These are phyloP conservation scores for Rhamnella rubrinervis DNA, from an alignment of 331 rosid genomes.

Conservation along the genomic window DNA sequence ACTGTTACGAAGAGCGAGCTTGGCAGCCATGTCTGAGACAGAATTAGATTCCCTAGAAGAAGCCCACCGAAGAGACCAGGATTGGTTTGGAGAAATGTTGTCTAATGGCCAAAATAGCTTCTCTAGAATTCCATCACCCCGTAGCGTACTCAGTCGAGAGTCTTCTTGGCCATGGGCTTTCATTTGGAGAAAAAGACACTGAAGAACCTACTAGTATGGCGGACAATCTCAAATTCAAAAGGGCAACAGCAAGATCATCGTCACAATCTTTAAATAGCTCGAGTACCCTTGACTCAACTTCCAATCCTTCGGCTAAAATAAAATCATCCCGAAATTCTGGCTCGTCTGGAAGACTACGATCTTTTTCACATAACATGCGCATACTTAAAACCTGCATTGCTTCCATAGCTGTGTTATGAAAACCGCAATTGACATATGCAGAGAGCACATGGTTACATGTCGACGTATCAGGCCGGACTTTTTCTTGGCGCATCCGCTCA, in stretches of 20 bases:
- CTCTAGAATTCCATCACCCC: not conserved
- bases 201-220: slow-evolving; percentile 54
- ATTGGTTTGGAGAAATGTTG: too few relatives aligned
- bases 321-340: slow-evolving; percentile 29
- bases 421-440: slow-evolving; percentile 57
- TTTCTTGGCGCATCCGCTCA: slow-evolving; percentile 63
- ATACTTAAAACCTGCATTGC: slow-evolving; percentile 82
- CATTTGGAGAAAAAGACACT: slow-evolving; percentile 46
- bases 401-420: slow-evolving; percentile 77
- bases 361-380: slow-evolving; percentile 52
- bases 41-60: too few relatives aligned
- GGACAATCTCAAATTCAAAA: slow-evolving; percentile 79
- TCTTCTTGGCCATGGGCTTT: slow-evolving; percentile 68
- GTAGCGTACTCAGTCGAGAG: slow-evolving; percentile 30
- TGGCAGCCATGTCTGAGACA: too few relatives aligned
- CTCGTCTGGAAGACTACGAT: slow-evolving; percentile 27
- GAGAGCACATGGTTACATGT: slow-evolving; percentile 67
- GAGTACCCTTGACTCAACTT: slow-evolving; percentile 47
- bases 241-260: slow-evolving; percentile 51
- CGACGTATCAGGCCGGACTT: slow-evolving; percentile 53
- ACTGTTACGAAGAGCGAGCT: too few relatives aligned
- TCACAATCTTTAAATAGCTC: slow-evolving; percentile 51
- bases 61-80: too few relatives aligned
- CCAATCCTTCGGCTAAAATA: slow-evolving; percentile 51
- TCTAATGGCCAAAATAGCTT: too few relatives aligned